phyloP scores from a whole-genome alignment of 352 stramenopile genomes.

The Phytophthora cajani region DNA sequence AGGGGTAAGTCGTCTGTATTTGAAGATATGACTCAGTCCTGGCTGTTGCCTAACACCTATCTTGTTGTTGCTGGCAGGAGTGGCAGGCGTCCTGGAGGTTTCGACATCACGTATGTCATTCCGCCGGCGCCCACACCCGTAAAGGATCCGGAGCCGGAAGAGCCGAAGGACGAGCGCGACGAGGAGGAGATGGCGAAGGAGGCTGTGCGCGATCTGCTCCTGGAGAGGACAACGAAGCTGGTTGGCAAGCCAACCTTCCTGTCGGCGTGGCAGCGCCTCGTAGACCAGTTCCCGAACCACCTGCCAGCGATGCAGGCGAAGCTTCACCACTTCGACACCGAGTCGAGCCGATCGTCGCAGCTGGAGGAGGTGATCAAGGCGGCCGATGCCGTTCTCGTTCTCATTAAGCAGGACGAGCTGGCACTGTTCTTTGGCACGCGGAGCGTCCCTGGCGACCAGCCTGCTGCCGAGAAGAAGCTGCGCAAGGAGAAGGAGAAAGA shows the following conservation, averaged over 20 bases:
- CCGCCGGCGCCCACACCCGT: slow-evolving; percentile 54
- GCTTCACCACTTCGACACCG: slow-evolving; percentile 77
- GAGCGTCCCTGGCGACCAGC: slow-evolving; percentile 53
- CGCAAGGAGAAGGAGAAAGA: slow-evolving; percentile 81
- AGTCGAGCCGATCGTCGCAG: slow-evolving; percentile 52
- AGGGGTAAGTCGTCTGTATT: slow-evolving; percentile 39
- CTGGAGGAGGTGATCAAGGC: slow-evolving; percentile 60
- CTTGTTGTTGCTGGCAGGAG: slow-evolving; percentile 27
- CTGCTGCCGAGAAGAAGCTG: slow-evolving; percentile 66
- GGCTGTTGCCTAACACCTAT: not conserved
- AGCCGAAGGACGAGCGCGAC: slow-evolving; percentile 71
- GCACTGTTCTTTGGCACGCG: slow-evolving; percentile 81
- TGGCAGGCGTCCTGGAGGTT: slow-evolving; percentile 68
- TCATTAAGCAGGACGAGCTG: slow-evolving; percentile 73
- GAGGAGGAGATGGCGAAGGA: slow-evolving; percentile 75
- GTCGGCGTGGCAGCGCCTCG: slow-evolving; percentile 55
- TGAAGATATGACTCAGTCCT: not conserved
- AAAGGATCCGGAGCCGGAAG: slow-evolving; percentile 73
- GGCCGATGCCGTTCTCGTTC: slow-evolving; percentile 59
- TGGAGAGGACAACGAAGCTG: slow-evolving; percentile 73
- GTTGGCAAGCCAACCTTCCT: slow-evolving; percentile 72
- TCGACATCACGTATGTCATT: slow-evolving; percentile 80
- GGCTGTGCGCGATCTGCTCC: slow-evolving; percentile 75
- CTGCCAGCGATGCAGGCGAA: slow-evolving; percentile 69
- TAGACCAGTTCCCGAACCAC: slow-evolving; percentile 62